phyloP scores from a whole-genome alignment of 2,329 filamentous ascomycete species.

The Cytospora leucostoma region DNA sequence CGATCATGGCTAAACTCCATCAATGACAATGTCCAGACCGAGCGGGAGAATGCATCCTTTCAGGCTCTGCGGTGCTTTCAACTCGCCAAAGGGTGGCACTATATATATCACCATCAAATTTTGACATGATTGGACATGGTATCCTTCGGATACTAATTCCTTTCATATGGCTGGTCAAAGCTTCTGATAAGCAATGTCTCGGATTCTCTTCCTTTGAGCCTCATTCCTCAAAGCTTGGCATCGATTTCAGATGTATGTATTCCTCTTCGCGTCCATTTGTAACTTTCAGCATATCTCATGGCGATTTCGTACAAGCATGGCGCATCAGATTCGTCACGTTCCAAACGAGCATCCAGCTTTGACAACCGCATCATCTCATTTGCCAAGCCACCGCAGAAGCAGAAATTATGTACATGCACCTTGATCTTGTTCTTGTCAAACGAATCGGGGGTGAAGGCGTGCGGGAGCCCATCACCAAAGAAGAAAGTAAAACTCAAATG shows the following conservation, averaged over 20 bases:
- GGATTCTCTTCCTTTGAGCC: not conserved
- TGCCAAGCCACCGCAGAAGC: constrained; percentile 5
- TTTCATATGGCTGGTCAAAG: too few species aligned
- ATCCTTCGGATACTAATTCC: too few species aligned
- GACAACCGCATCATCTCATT: not conserved
- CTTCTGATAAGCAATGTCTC: not conserved
- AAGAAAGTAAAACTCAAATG: constrained; percentile 10
- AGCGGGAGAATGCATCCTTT: too few species aligned
- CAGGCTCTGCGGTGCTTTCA: too few species aligned
- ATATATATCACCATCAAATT: too few species aligned
- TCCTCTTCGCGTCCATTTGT: not conserved
- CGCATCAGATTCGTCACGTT: not conserved
- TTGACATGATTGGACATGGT: too few species aligned
- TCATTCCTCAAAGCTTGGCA: not conserved
- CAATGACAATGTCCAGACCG: too few species aligned
- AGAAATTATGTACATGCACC: constrained; percentile 19
- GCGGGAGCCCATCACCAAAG: constrained; percentile 9
- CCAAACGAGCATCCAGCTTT: not conserved
- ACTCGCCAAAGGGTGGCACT: too few species aligned
- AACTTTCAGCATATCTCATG: not conserved
- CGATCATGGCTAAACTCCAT: too few species aligned
- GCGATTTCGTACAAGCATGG: not conserved
- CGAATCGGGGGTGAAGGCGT: constrained; percentile 3
- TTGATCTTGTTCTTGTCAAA: constrained; percentile 2
- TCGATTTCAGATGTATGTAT: not conserved